Evolutionary conservation across 1,284 basidiomycete genomes (phyloP).

Genomic region (Ganoderma leucocontextum): DNA sequence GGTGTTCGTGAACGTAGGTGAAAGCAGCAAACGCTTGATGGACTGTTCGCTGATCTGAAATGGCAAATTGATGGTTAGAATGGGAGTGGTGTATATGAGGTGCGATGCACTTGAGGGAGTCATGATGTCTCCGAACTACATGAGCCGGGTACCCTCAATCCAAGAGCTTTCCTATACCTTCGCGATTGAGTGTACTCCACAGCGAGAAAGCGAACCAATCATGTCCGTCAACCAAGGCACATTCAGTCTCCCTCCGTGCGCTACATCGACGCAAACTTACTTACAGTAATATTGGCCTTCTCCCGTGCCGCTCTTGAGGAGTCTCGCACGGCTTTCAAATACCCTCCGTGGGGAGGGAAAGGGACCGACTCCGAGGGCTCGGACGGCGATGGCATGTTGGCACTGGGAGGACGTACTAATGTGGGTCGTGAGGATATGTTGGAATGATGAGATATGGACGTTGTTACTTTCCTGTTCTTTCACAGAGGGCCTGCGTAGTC

Average conservation of each 20-base stretch:
- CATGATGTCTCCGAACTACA: not conserved
- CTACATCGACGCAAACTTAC: slow-evolving; percentile 20
- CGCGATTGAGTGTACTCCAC: not conserved
- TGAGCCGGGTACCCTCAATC: not conserved
- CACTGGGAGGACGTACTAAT: not conserved
- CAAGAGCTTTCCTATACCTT: not conserved
- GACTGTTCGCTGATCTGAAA: slow-evolving; percentile 61
- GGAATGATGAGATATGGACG: not conserved
- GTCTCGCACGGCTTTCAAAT: slow-evolving; percentile 57
- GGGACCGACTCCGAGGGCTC: slow-evolving; percentile 8
- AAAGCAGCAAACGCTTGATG: slow-evolving; percentile 68
- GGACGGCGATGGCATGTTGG: slow-evolving; percentile 14
- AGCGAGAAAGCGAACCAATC: not conserved
- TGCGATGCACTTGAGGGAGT: not conserved
- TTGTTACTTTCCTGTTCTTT: not conserved
- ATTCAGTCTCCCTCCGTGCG: not conserved
- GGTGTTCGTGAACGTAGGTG: slow-evolving; percentile 67
- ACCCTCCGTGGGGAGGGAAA: slow-evolving; percentile 55
- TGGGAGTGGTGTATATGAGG: not conserved
- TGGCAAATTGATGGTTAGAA: not conserved
- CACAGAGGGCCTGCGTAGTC: not conserved
- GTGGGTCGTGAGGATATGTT: not conserved
- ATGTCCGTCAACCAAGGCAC: not conserved
- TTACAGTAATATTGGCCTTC: slow-evolving; percentile 47
- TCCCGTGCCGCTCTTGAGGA: slow-evolving; percentile 57